Percentiles rank a stretch among this genome's conserved stretches.
Conservation (phyloP, 352 stramenopile species). For the Chrysophaeum taylorii region DNA sequence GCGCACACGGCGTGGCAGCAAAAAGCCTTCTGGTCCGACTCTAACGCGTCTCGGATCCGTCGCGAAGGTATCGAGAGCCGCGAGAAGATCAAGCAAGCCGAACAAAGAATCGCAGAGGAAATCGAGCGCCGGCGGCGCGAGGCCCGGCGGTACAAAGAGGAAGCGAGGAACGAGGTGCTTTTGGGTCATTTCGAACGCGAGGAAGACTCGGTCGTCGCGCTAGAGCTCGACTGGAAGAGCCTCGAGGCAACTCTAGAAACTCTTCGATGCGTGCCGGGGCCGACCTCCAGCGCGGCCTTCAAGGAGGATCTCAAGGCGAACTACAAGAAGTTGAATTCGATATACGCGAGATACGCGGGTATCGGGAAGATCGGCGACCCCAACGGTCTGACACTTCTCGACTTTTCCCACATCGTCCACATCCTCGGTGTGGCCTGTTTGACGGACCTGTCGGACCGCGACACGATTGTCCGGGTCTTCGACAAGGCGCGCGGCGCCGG, state of each 20-base stretch:
- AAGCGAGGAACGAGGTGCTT: background rate
- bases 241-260: background rate
- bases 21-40: background rate
- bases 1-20: constrained; percentile 47
- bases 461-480: background rate
- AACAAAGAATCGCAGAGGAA: background rate
- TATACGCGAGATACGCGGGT: constrained; percentile 20
- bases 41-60: background rate
- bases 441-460: background rate
- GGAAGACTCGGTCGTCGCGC: background rate
- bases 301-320: background rate
- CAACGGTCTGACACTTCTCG: constrained; percentile 7
- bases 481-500: background rate
- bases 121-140: background rate
- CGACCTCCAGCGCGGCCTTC: constrained; percentile 14
- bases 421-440: background rate
- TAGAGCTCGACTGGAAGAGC: constrained; percentile 1
- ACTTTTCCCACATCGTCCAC: constrained; percentile 17
- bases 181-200: background rate
- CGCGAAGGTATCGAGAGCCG: background rate
- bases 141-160: background rate
- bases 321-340: constrained; percentile 9
- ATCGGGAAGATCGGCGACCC: background rate
- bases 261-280: background rate
- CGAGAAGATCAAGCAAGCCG: background rate